These are phyloP conservation scores for Penicillium sp. DNA, from an alignment of 2,329 filamentous ascomycete genomes.

Conservation along the genomic window DNA sequence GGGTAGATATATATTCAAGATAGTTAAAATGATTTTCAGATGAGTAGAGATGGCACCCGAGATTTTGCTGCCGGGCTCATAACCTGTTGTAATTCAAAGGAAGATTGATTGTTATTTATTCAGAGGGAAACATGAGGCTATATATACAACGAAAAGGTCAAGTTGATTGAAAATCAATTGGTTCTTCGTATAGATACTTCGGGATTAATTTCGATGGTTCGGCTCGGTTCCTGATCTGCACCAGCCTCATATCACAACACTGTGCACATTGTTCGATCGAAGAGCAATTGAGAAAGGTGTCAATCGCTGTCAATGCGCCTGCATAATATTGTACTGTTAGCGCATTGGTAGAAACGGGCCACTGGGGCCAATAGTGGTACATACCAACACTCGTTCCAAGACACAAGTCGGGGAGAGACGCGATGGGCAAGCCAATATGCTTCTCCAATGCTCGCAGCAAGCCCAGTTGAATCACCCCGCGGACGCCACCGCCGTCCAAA, in stretches of 20 bases:
- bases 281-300: not conserved
- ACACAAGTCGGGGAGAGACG: conserved; percentile 10
- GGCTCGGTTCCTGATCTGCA: too few relatives aligned
- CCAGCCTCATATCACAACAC: too few relatives aligned
- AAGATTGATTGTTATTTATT: too few relatives aligned
- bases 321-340: not conserved
- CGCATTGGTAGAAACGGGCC: not conserved
- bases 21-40: too few relatives aligned
- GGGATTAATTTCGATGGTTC: too few relatives aligned
- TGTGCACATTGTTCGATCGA: not conserved
- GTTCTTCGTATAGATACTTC: too few relatives aligned
- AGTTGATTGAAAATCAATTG: too few relatives aligned
- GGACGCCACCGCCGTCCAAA: conserved; percentile 20
- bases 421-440: conserved; percentile 3
- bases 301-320: not conserved
- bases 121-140: too few relatives aligned
- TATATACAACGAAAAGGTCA: too few relatives aligned
- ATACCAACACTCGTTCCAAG: conserved; percentile 20
- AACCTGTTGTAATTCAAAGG: too few relatives aligned
- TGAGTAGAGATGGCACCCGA: too few relatives aligned
- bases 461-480: conserved; percentile 18
- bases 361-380: not conserved
- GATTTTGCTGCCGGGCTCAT: too few relatives aligned
- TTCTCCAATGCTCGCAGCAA: conserved; percentile 16
- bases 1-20: not conserved